Conservation (phyloP, 31 red algal species). For the Asparagopsis taxiformis region DNA sequence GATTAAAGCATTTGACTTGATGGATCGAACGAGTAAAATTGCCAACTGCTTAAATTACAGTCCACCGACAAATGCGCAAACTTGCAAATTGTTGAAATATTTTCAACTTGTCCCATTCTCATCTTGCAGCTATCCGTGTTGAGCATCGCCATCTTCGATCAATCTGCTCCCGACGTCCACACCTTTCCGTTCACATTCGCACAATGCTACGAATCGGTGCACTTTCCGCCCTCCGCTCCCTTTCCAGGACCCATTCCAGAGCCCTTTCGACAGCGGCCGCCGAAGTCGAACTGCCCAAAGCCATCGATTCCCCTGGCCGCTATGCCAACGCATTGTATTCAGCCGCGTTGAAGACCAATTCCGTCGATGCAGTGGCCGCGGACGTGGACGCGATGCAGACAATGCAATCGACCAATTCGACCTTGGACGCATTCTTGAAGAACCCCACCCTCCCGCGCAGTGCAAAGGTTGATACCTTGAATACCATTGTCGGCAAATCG, state of each 20-base stretch:
- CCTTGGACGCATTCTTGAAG: conserved; percentile 70
- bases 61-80: too few relatives aligned
- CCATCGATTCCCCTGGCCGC: conserved; percentile 72
- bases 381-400: conserved; percentile 73
- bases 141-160: too few relatives aligned
- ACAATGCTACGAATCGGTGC: conserved; percentile 14
- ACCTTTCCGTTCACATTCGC: too few relatives aligned
- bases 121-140: too few relatives aligned
- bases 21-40: too few relatives aligned
- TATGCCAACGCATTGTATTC: conserved; percentile 84
- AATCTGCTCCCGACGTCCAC: too few relatives aligned
- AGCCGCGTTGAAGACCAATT: conserved; percentile 68
- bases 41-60: too few relatives aligned
- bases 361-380: conserved; percentile 57
- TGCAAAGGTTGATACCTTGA: conserved; percentile 59
- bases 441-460: conserved; percentile 81
- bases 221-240: not conserved
- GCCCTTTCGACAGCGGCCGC: not conserved
- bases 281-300: conserved; percentile 32
- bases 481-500: conserved; percentile 47
- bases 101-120: too few relatives aligned
- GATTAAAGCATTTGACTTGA: too few relatives aligned
- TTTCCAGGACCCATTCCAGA: not conserved
- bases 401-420: conserved; percentile 32
- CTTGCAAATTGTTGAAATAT: too few relatives aligned